Percentiles rank a stretch among this genome's conserved stretches.
Evolutionary conservation across 129 eudicot genomes (phyloP).

Genomic region (Chrysanthemum lavandulifolium): DNA sequence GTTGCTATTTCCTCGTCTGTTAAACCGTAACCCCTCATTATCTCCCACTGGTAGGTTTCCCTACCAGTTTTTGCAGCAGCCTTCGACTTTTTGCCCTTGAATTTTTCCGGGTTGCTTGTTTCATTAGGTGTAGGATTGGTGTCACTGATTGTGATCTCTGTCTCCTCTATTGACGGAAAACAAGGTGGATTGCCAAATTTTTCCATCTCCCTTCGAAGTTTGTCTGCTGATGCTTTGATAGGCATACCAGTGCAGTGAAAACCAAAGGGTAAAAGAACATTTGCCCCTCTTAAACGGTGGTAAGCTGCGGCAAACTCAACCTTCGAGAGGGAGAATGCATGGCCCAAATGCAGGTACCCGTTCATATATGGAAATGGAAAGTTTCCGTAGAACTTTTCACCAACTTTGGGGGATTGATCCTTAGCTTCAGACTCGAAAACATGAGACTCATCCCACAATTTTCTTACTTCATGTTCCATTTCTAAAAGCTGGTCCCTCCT

Average conservation of each 20-base stretch:
- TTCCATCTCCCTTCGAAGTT: slow-evolving; percentile 64
- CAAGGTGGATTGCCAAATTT: slow-evolving; percentile 72
- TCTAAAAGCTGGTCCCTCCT: slow-evolving; percentile 69
- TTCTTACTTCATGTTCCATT: slow-evolving; percentile 49
- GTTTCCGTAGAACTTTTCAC: slow-evolving; percentile 78
- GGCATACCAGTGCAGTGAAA: slow-evolving; percentile 96
- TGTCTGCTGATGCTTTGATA: slow-evolving; percentile 92
- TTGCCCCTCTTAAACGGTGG: slow-evolving; percentile 80
- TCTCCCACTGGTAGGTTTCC: slow-evolving; percentile 84
- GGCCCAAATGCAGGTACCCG: slow-evolving; percentile 80
- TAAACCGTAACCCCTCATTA: slow-evolving; percentile 78
- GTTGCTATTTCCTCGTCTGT: slow-evolving; percentile 69
- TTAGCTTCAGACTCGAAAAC: slow-evolving; percentile 64
- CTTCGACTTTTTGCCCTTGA: slow-evolving; percentile 86
- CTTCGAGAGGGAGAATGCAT: slow-evolving; percentile 80
- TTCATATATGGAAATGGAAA: slow-evolving; percentile 92
- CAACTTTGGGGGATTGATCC: slow-evolving; percentile 51
- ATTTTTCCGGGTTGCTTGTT: slow-evolving; percentile 47
- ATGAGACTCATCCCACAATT: slow-evolving; percentile 63
- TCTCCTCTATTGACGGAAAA: slow-evolving; percentile 42
- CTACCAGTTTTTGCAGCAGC: slow-evolving; percentile 61
- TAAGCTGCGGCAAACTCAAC: slow-evolving; percentile 85
- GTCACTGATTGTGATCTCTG: slow-evolving; percentile 45
- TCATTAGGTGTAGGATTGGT: slow-evolving; percentile 35
- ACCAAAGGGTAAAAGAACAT: slow-evolving; percentile 79